These are phyloP conservation scores for Wickerhamiella shivajii DNA, from an alignment of 805 yeast species.

Conservation along the genomic window DNA sequence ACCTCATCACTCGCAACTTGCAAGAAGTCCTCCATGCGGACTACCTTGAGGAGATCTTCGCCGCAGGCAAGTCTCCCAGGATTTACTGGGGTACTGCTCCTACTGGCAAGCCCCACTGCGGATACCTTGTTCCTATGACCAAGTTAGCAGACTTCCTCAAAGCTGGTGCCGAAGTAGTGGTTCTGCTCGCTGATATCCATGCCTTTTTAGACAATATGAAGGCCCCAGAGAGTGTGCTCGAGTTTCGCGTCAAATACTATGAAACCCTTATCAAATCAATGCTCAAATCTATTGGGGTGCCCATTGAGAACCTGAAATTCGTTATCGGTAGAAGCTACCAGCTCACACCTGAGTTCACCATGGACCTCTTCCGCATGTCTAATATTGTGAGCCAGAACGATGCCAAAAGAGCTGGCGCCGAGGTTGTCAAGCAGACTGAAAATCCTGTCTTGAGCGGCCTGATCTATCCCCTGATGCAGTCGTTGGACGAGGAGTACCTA, in stretches of 20 bases:
- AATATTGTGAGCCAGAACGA: conserved; percentile 85
- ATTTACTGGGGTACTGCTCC: conserved; percentile 99
- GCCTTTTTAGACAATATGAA: conserved; percentile 97
- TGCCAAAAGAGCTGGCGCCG: conserved; percentile 98
- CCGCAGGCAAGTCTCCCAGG: conserved; percentile 65
- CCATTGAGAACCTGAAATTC: conserved; percentile 75
- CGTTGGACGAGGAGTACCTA: conserved; percentile 84
- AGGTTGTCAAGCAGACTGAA: conserved; percentile 93
- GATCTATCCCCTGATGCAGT: conserved; percentile 97
- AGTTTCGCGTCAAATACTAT: conserved; percentile 80
- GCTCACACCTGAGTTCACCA: conserved; percentile 54
- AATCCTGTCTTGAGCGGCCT: conserved; percentile 88
- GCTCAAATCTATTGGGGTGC: conserved; percentile 73
- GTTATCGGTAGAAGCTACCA: conserved; percentile 88
- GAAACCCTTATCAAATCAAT: conserved; percentile 73
- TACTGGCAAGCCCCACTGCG: conserved; percentile 97
- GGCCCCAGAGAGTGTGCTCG: conserved; percentile 87
- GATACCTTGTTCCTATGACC: conserved; percentile 96
- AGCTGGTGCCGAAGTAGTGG: conserved; percentile 92
- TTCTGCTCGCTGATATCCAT: conserved; percentile 86
- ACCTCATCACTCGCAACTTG: conserved; percentile 66
- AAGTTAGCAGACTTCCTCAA: conserved; percentile 86
- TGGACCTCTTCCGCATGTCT: conserved; percentile 79
- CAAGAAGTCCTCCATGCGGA: conserved; percentile 87
- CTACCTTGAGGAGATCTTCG: conserved; percentile 73